phyloP scores from a whole-genome alignment of 805 yeast genomes.

The Myxozyma geophila region DNA sequence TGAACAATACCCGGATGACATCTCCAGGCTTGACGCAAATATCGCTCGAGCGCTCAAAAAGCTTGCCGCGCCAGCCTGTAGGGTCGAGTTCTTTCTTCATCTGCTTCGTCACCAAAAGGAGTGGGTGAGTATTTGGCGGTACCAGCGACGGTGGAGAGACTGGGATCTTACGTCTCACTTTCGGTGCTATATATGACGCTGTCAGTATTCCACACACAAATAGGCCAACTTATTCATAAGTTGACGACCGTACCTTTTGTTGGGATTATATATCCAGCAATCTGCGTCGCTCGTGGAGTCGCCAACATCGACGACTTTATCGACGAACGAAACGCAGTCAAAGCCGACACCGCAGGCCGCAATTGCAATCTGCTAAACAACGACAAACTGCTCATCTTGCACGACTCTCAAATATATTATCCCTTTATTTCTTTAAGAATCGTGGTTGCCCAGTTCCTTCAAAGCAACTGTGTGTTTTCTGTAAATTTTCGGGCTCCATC shows the following conservation, averaged over 20 bases:
- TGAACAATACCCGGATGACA: conserved; percentile 72
- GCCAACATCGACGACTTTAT: background rate
- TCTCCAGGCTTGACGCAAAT: conserved; percentile 77
- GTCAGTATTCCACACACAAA: conserved; percentile 1
- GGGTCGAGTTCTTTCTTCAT: conserved; percentile 65
- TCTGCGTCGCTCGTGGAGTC: conserved; percentile 3
- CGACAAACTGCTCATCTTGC: conserved; percentile 6
- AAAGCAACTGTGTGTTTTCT: too few species aligned
- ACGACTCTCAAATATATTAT: background rate
- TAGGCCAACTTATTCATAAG: background rate
- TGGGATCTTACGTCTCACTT: conserved; percentile 12
- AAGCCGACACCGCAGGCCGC: conserved; percentile 7
- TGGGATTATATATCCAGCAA: conserved; percentile 23
- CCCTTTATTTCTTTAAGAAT: too few species aligned
- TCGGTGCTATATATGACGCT: conserved; percentile 8
- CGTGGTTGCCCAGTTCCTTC: too few species aligned
- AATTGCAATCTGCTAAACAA: background rate
- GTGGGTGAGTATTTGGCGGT: conserved; percentile 42
- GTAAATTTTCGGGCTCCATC: too few species aligned
- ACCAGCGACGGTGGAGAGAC: conserved; percentile 19
- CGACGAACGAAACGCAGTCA: conserved; percentile 9
- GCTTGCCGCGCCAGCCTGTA: conserved; percentile 64
- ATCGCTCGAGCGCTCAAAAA: conserved; percentile 54
- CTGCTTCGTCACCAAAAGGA: conserved; percentile 49
- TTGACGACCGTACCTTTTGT: conserved; percentile 8